Evolutionary conservation across 495 filamentous ascomycete genomes (phyloP).

Genomic region (Sphaerosporella brunnea): DNA sequence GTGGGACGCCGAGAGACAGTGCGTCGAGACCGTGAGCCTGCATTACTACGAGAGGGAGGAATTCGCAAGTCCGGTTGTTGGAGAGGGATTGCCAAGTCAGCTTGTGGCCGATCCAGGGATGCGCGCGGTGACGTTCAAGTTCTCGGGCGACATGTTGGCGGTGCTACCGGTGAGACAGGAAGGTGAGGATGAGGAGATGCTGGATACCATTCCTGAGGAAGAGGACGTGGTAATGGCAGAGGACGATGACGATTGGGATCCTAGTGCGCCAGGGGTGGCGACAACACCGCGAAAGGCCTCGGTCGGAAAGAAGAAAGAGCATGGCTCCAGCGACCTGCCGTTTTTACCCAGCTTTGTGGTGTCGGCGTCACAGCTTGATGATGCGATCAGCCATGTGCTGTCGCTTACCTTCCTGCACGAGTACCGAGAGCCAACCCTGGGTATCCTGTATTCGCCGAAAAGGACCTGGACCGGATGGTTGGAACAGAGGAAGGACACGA

Average conservation of each 20-base stretch:
- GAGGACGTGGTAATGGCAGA: slow-evolving; percentile 15
- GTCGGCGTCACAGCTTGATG: slow-evolving; percentile 42
- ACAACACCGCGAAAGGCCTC: slow-evolving; percentile 37
- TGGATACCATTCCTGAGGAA: slow-evolving; percentile 36
- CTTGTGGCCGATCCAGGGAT: slow-evolving; percentile 80
- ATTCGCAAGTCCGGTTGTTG: slow-evolving; percentile 35
- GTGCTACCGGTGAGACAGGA: slow-evolving; percentile 80
- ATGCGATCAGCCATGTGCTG: slow-evolving; percentile 67
- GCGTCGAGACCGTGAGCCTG: slow-evolving; percentile 72
- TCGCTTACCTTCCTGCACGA: slow-evolving; percentile 88
- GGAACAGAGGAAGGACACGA: slow-evolving; percentile 66
- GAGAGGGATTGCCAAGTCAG: slow-evolving; percentile 64
- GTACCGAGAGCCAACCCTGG: slow-evolving; percentile 94
- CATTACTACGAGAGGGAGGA: slow-evolving; percentile 97
- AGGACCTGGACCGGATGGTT: slow-evolving; percentile 54
- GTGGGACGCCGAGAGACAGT: slow-evolving; percentile 70
- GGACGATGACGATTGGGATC: slow-evolving; percentile 25
- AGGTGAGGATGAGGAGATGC: slow-evolving; percentile 67
- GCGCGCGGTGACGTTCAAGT: slow-evolving; percentile 82
- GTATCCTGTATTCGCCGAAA: slow-evolving; percentile 63
- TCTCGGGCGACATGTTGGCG: slow-evolving; percentile 70
- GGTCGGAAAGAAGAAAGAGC: slow-evolving; percentile 31
- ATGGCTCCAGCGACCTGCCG: slow-evolving; percentile 12
- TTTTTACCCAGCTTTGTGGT: slow-evolving; percentile 25
- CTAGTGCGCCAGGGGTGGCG: slow-evolving; percentile 17